Evolutionary conservation across 768 basidiomycete genomes (phyloP).

Genomic region (Dendrothele bispora): DNA sequence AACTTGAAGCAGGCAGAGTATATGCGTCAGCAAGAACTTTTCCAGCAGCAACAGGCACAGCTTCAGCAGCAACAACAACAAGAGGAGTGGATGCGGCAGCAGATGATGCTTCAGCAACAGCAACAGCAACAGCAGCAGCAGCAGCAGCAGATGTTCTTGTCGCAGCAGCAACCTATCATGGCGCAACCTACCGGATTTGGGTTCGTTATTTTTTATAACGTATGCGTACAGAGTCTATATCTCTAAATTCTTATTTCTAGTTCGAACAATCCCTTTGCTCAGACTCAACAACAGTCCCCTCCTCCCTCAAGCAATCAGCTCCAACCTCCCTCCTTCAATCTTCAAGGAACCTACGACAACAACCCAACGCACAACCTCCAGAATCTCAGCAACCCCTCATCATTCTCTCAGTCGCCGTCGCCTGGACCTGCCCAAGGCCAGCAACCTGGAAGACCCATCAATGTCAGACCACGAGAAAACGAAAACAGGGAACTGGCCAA

Average conservation of each 20-base stretch:
- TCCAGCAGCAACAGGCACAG: conserved; percentile 36
- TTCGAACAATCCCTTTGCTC: conserved; percentile 95
- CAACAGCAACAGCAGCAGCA: conserved; percentile 52
- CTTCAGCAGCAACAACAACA: conserved; percentile 22
- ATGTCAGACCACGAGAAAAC: conserved; percentile 55
- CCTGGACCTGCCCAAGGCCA: conserved; percentile 42
- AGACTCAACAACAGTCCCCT: conserved; percentile 34
- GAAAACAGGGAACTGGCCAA: conserved; percentile 75
- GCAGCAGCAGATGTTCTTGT: conserved; percentile 46
- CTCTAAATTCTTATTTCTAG: conserved; percentile 41
- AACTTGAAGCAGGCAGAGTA: too few species aligned
- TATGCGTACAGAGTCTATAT: conserved; percentile 5
- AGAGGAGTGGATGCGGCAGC: conserved; percentile 56
- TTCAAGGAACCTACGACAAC: conserved; percentile 66
- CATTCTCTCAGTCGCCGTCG: conserved; percentile 41
- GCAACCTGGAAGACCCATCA: conserved; percentile 30
- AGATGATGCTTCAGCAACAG: conserved; percentile 55
- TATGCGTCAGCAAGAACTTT: conserved; percentile 50
- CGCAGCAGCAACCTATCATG: conserved; percentile 41
- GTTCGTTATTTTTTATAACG: conserved; percentile 33
- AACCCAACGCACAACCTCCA: conserved; percentile 31
- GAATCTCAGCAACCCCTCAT: conserved; percentile 32
- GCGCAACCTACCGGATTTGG: conserved; percentile 78
- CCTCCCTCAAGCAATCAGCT: conserved; percentile 27
- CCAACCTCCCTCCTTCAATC: conserved; percentile 59